Percentiles rank a stretch among this genome's conserved stretches.
These are phyloP conservation scores for Rubroboletus pulcherrimus DNA, from an alignment of 768 basidiomycete genomes.

Conservation along the genomic window DNA sequence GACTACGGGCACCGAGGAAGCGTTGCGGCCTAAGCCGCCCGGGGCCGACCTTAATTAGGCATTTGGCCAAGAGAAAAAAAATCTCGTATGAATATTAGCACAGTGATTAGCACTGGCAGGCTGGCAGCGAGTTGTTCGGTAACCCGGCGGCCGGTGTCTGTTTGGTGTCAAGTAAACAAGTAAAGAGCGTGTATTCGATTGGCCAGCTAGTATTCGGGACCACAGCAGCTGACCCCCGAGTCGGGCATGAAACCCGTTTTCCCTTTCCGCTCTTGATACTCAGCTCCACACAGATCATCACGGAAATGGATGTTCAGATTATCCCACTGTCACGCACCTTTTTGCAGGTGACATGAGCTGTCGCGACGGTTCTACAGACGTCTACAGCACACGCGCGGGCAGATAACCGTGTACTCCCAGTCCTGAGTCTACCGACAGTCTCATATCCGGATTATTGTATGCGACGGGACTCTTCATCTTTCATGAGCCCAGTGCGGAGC, in stretches of 20 bases:
- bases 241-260: conserved; percentile 5
- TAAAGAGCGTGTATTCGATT: too few species aligned
- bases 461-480: background rate
- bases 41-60: too few species aligned
- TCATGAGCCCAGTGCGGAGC: background rate
- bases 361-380: background rate
- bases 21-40: background rate
- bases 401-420: background rate
- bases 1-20: background rate
- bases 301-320: background rate
- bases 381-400: background rate
- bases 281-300: background rate
- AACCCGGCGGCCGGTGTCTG: background rate
- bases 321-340: background rate
- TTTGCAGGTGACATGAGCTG: background rate
- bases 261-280: background rate
- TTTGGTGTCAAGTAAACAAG: too few species aligned
- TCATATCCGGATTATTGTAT: background rate
- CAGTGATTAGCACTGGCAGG: too few species aligned
- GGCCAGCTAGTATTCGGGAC: too few species aligned
- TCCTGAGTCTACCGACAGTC: background rate
- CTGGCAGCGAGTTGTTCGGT: background rate
- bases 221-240: too few species aligned
- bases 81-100: background rate
- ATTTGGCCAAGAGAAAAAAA: background rate